Evolutionary conservation across 2,329 filamentous ascomycete genomes (phyloP).

Genomic region (Colletotrichum melonis): DNA sequence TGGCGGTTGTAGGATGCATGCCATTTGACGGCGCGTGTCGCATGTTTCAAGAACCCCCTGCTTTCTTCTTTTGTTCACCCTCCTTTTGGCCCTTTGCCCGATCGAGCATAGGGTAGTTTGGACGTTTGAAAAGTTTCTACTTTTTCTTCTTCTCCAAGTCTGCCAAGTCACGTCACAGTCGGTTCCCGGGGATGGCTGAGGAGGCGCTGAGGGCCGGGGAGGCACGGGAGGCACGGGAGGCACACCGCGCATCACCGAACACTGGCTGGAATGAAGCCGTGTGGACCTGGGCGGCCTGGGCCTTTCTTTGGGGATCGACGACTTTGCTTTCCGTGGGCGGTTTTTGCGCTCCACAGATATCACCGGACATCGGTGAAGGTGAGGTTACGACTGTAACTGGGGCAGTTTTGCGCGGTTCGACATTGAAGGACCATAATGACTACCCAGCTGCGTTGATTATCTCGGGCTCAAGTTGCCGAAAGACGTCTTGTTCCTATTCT

Average conservation of each 20-base stretch:
- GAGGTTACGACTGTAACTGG: neutral
- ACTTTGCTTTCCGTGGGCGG: neutral
- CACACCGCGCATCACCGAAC: neutral
- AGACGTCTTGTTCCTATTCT: neutral
- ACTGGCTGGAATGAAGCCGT: neutral
- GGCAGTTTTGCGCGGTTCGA: neutral
- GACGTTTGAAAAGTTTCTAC: neutral
- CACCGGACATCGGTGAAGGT: too few relatives aligned
- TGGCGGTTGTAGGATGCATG: conserved; percentile 30
- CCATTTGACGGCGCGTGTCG: conserved; percentile 35
- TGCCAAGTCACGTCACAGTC: conserved; percentile 25
- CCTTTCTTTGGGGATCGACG: neutral
- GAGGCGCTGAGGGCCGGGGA: neutral
- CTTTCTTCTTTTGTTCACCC: neutral
- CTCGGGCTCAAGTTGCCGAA: neutral
- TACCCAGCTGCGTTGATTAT: neutral
- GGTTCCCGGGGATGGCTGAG: conserved; percentile 5
- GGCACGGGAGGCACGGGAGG: neutral
- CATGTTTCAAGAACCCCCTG: conserved; percentile 28
- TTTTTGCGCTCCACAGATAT: too few relatives aligned
- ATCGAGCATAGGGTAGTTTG: neutral
- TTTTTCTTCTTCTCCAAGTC: neutral
- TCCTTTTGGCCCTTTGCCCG: neutral
- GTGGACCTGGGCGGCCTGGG: neutral
- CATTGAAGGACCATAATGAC: neutral